A percentile compares a stretch with the other conserved stretches of the same genome.
These are phyloP conservation scores for Starmerella sirachaensis DNA, from an alignment of 805 yeast genomes.

Conservation along the genomic window DNA sequence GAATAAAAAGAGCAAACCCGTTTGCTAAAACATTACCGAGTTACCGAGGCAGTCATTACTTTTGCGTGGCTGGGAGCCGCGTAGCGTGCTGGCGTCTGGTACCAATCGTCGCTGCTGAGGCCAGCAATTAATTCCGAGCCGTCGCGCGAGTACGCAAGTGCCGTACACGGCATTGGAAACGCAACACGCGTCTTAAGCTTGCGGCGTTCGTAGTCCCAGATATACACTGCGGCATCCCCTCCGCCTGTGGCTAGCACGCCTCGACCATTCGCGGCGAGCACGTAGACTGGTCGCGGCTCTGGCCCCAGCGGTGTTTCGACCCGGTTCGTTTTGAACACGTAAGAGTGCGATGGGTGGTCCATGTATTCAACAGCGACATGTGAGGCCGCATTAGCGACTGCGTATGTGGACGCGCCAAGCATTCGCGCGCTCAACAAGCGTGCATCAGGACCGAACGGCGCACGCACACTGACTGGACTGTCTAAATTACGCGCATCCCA, in stretches of 20 bases:
- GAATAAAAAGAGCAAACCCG: constrained; percentile 1
- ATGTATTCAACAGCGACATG: constrained; percentile 9
- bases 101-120: constrained; percentile 15
- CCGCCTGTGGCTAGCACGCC: constrained; percentile 10
- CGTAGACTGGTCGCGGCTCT: constrained; percentile 11
- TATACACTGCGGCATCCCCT: constrained; percentile 7
- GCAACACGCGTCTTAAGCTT: background rate
- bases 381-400: constrained; percentile 8
- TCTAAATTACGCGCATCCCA: constrained; percentile 2
- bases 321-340: constrained; percentile 11
- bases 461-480: background rate
- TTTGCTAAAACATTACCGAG: too few relatives aligned
- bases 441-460: background rate
- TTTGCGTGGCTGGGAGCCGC: constrained; percentile 2
- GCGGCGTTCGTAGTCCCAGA: constrained; percentile 12
- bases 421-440: background rate
- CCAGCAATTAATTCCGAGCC: constrained; percentile 10
- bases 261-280: constrained; percentile 2
- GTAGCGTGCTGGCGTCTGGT: constrained; percentile 4
- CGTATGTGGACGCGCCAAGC: constrained; percentile 8
- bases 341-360: constrained; percentile 1
- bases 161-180: constrained; percentile 13
- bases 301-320: background rate
- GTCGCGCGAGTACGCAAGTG: constrained; percentile 7
- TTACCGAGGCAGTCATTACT: constrained; percentile 4